Conservation (phyloP, 345 rosid species). For the Boechera stricta region DNA sequence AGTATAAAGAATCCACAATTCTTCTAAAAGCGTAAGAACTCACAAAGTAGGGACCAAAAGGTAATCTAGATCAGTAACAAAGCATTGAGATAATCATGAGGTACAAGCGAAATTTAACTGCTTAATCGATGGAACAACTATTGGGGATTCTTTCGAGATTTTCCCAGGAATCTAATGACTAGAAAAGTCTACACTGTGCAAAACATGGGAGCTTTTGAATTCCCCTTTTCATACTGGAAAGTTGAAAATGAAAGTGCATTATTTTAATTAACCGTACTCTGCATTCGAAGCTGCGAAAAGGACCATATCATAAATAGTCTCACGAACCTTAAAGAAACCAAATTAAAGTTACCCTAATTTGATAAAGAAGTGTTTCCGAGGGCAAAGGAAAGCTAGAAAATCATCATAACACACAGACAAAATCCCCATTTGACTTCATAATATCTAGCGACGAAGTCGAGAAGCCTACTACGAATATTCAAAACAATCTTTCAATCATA, state of each 20-base stretch:
- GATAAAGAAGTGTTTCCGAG: slow-evolving; percentile 7
- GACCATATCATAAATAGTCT: slow-evolving; percentile 20
- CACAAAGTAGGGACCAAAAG: slow-evolving; percentile 29
- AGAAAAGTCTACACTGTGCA: slow-evolving; percentile 21
- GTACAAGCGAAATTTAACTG: slow-evolving; percentile 11
- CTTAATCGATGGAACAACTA: slow-evolving; percentile 26
- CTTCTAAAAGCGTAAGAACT: slow-evolving; percentile 26
- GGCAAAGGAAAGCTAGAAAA: neutral
- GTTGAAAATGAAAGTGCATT: slow-evolving; percentile 15
- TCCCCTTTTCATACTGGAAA: slow-evolving; percentile 31
- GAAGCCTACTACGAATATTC: neutral
- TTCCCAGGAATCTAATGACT: slow-evolving; percentile 39
- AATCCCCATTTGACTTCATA: neutral
- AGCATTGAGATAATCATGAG: slow-evolving; percentile 23
- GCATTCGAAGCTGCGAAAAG: slow-evolving; percentile 9
- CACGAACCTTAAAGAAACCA: slow-evolving; percentile 32
- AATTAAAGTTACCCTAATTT: neutral
- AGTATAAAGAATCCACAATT: slow-evolving; percentile 4
- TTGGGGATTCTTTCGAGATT: slow-evolving; percentile 27
- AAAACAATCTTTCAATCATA: slow-evolving; percentile 1
- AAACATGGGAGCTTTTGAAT: slow-evolving; percentile 19
- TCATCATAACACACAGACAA: neutral
- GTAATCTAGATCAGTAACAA: slow-evolving; percentile 28
- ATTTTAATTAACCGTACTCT: neutral
- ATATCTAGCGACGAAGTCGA: neutral